Conservation (phyloP, 1,139 yeast genomes). For the Pichia terricola region DNA sequence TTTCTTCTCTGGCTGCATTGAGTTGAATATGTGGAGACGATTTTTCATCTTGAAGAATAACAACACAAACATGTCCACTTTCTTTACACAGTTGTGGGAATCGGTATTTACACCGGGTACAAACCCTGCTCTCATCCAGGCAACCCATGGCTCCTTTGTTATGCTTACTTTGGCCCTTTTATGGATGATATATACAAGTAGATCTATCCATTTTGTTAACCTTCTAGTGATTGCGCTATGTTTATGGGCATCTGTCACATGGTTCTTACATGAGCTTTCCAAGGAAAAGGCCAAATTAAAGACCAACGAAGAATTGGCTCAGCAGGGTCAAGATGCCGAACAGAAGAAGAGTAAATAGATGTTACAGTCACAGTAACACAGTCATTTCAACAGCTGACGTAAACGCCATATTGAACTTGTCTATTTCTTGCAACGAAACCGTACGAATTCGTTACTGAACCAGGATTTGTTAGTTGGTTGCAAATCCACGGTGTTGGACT, state of each 20-base stretch:
- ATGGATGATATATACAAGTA: conserved; percentile 51
- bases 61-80: conserved; percentile 26
- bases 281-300: conserved; percentile 35
- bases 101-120: conserved; percentile 93
- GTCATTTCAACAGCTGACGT: neutral
- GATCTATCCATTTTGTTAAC: conserved; percentile 69
- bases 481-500: too few relatives aligned
- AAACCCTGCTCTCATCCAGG: conserved; percentile 73
- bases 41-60: too few relatives aligned
- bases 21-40: too few relatives aligned
- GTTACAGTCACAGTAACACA: neutral
- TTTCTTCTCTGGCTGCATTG: too few relatives aligned
- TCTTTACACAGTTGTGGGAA: conserved; percentile 72
- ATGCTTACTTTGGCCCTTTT: conserved; percentile 44
- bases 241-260: conserved; percentile 71
- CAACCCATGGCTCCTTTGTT: conserved; percentile 65
- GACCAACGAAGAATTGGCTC: conserved; percentile 30
- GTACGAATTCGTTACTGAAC: too few relatives aligned
- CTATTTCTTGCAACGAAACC: too few relatives aligned
- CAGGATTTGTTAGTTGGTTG: too few relatives aligned
- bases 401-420: too few relatives aligned
- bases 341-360: neutral
- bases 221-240: conserved; percentile 58
- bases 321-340: conserved; percentile 2
- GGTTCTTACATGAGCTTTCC: conserved; percentile 76